Evolutionary conservation across 2,329 filamentous ascomycete species (phyloP).

Genomic region (Aureobasidium lini): DNA sequence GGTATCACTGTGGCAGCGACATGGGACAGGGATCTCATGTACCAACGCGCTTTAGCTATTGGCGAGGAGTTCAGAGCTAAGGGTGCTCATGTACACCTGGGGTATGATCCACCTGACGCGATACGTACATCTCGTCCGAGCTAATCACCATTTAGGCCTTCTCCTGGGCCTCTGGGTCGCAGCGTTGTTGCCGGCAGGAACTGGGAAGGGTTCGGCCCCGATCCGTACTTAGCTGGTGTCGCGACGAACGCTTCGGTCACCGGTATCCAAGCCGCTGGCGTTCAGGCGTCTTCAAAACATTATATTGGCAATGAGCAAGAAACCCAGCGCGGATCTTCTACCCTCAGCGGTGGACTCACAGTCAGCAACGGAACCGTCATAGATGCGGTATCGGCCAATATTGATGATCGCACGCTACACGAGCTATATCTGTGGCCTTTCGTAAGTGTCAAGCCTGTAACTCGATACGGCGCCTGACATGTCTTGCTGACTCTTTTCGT

Average conservation of each 20-base stretch:
- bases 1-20: conserved; percentile 27
- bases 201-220: conserved; percentile 34
- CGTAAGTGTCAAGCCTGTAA: conserved; percentile 43
- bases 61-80: conserved; percentile 26
- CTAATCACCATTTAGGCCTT: conserved; percentile 13
- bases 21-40: conserved; percentile 37
- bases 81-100: conserved; percentile 36
- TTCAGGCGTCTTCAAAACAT: conserved; percentile 43
- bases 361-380: conserved; percentile 26
- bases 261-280: conserved; percentile 35
- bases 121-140: conserved; percentile 25
- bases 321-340: conserved; percentile 14
- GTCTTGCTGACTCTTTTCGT: too few species aligned
- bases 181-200: conserved; percentile 34
- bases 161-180: conserved; percentile 36
- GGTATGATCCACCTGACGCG: conserved; percentile 18
- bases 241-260: conserved; percentile 32
- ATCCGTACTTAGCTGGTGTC: conserved; percentile 39
- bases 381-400: conserved; percentile 53
- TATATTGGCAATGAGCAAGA: conserved; percentile 57
- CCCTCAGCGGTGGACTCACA: conserved; percentile 16
- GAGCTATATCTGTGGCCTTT: conserved; percentile 56
- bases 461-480: conserved; percentile 34
- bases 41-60: conserved; percentile 30
- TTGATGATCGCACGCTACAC: conserved; percentile 52